Evolutionary conservation across 2,329 filamentous ascomycete species (phyloP).

Genomic region (Neonectria hederae): DNA sequence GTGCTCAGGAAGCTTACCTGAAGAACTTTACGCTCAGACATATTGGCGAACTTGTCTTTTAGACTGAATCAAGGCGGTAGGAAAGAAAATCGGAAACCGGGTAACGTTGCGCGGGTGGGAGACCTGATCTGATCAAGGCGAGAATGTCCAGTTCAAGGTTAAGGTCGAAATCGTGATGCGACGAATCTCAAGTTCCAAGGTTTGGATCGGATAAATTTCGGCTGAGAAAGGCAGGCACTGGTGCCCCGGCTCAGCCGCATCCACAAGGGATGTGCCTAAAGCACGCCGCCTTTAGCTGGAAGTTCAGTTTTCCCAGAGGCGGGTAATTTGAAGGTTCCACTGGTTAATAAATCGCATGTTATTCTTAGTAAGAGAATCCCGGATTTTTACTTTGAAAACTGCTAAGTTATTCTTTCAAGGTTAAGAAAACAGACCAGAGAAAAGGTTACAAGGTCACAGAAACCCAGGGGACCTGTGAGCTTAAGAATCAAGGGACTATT

Average conservation of each 20-base stretch:
- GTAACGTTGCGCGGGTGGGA: background rate
- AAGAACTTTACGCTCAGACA: constrained; percentile 90
- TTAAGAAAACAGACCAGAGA: background rate
- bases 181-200: background rate
- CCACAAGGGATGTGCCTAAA: background rate
- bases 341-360: too few relatives aligned
- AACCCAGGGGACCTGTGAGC: background rate
- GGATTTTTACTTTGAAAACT: too few relatives aligned
- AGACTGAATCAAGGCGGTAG: background rate
- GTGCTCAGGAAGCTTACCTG: constrained; percentile 37
- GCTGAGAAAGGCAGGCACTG: background rate
- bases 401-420: background rate
- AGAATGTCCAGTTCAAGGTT: background rate
- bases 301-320: background rate
- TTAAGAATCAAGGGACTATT: background rate
- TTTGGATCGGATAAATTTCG: constrained; percentile 14
- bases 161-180: background rate
- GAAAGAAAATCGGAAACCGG: background rate
- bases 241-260: background rate
- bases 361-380: too few relatives aligned
- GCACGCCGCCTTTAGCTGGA: background rate
- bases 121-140: background rate
- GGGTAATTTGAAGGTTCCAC: background rate
- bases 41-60: constrained; percentile 51
- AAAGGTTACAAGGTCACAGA: too few relatives aligned